Conservation (phyloP, 169 alveolate genomes). For the Eimeria acervulina region DNA sequence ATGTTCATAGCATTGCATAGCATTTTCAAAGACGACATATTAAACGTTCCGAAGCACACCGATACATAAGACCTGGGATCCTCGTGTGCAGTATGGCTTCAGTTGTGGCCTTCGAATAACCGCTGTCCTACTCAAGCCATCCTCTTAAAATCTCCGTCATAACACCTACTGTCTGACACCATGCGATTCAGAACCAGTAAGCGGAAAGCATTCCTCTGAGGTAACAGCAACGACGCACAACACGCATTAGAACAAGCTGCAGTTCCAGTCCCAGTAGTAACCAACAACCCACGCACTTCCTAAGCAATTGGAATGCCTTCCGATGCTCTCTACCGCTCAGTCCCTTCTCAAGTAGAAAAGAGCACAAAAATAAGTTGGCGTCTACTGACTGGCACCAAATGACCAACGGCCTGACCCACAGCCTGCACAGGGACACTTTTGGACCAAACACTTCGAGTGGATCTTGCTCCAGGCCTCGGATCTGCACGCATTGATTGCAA, state of each 20-base stretch:
- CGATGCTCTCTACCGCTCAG: not conserved
- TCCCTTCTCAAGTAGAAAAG: not conserved
- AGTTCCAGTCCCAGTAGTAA: not conserved
- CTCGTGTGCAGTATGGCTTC: not conserved
- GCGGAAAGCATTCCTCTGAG: not conserved
- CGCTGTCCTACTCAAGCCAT: not conserved
- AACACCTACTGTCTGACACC: not conserved
- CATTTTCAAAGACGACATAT: not conserved
- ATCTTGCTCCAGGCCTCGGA: not conserved
- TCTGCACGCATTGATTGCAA: not conserved
- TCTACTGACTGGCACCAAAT: not conserved
- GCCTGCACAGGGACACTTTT: not conserved
- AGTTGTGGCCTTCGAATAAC: not conserved
- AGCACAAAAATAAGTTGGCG: not conserved
- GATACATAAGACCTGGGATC: not conserved
- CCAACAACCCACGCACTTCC: not conserved
- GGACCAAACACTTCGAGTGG: not conserved
- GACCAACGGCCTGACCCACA: not conserved
- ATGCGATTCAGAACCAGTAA: not conserved
- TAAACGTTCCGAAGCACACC: not conserved
- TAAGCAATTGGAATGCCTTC: not conserved
- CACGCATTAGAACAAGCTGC: not conserved
- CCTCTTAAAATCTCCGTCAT: not conserved
- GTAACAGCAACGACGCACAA: not conserved
- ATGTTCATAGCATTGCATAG: too few species aligned